Conservation (phyloP, 106 monocot genomes). For the Dactylorhiza incarnata region DNA sequence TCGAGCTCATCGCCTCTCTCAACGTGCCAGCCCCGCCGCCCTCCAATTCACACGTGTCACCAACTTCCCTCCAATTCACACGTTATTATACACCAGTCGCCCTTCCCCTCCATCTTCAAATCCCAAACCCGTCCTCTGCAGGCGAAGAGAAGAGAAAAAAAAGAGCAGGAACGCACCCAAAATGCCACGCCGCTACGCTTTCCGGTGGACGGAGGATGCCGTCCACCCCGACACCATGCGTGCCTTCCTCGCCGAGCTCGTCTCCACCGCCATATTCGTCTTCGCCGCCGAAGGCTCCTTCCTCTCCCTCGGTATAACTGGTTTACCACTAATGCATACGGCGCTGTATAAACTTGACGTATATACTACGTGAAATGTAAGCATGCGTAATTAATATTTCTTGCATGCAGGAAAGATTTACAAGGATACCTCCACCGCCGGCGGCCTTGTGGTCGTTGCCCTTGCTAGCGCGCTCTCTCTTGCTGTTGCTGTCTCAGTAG, state of each 20-base stretch:
- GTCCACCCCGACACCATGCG: conserved; percentile 46
- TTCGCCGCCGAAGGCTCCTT: conserved; percentile 66
- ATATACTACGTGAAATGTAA: neutral
- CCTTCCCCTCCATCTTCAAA: neutral
- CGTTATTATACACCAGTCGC: neutral
- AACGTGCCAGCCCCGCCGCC: conserved; percentile 4
- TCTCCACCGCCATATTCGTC: conserved; percentile 63
- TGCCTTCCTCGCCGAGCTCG: conserved; percentile 50
- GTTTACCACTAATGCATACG: neutral
- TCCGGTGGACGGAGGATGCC: conserved; percentile 45
- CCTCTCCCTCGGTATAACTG: conserved; percentile 42
- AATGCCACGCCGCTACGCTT: conserved; percentile 29
- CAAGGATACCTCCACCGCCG: conserved; percentile 30
- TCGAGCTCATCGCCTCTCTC: neutral
- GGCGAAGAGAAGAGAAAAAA: neutral
- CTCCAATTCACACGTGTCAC: conserved; percentile 8
- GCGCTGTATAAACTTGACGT: no score
- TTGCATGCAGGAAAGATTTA: conserved; percentile 36
- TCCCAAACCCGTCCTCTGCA: neutral
- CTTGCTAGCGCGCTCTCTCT: conserved; percentile 51
- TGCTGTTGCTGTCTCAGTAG: conserved; percentile 31
- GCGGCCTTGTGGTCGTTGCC: conserved; percentile 37
- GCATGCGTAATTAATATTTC: conserved; percentile 4
- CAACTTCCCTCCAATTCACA: neutral
- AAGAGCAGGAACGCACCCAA: conserved; percentile 6